Base-by-base conservation (phyloP, 805 yeast genomes). In the Cyberlindnera japonica region DNA sequence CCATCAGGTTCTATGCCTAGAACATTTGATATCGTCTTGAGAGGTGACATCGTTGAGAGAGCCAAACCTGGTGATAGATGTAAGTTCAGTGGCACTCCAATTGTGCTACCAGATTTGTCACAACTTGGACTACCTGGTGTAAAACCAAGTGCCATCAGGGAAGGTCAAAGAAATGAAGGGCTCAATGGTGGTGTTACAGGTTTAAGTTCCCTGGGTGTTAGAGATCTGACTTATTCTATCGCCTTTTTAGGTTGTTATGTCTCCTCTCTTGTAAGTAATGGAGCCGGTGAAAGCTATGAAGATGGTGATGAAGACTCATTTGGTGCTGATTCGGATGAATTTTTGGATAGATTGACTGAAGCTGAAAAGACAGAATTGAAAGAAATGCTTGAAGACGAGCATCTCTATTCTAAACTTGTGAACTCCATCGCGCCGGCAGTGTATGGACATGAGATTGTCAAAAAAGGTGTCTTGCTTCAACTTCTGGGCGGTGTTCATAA, bases 1-100 rank as follows among this genome's bases (percentile, higher is more conserved):
- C 99, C 99, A 20, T 88, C 96, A 0, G 99, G 99, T 21, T 89
- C 97, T 4, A 91, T 91, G 99, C 99, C 99, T 19, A 78, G 99
- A 61, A 91, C 96, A 2, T 64, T 91, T 55, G 99, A 91, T 61
- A 91, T 91, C 18, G 84, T 91, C 37, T 65, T 91, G 43, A 74
- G 99, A 54, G 98, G 98, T 37, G 97, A 91, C 51, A 74, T 88
- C 39, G 98, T 93, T 8, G 99, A 91, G 59, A 74, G 89, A 50
- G 97, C 97, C 3, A 93, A 91, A 63, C 97, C 99, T 2, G 99
- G 99, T 50, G 98, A 91, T 63, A 84, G 87, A 60, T 86, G 96
- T 65, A 78, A 79, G 50, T 89, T 93, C 61, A 87, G 95, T 0
- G 99, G 99, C 33, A 83, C 95, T 1, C 93, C 89, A 58, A 88